Base-by-base conservation (phyloP, 495 filamentous ascomycete species). In the Talaromyces thailandensis region DNA sequence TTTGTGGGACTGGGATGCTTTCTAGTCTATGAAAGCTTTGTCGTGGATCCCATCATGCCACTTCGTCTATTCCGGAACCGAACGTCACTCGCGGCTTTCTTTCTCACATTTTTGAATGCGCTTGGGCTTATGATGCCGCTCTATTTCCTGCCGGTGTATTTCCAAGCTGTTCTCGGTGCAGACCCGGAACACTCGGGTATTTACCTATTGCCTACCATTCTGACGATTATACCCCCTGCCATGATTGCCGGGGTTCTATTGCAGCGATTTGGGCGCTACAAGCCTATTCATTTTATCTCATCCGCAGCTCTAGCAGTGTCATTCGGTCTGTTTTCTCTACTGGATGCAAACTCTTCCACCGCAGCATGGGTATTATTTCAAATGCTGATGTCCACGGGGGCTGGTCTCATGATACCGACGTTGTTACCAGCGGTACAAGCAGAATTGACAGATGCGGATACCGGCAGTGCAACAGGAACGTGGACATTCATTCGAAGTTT, bases 401-500 rank as follows among this genome's bases (percentile, higher is more conserved):
- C 51, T 2, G 74, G 78, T 9, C 52, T 77, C 35, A 16, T 72
- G 12, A 51, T 76, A 2, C 67, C 62, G 6, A 71, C 68, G 0
- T 31, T 69, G 5, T 71, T 81, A 3, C 75, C 78, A 0, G 73
- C 78, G 5, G 65, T 77, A 6, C 77, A 76, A 28, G 78, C 73
- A 0, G 61, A 60, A 2, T 50, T 78, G 2, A 56, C 67, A 0
- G 76, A 80, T 32, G 40, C 64, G 1, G 74, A 84, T 55, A 60
- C 65, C 2, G 81, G 77, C 0, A 62, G 66, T 3, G 72, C 75
- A 3, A 82, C 78, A 0, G 74, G 62, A 0, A 73, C 74, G 0
- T 85, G 73, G 72, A 63, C 67, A 0, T 84, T 84, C 40, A 31
- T 82, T 4, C 75, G 82, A 6, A 71, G 63, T 45, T 76, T 83